These are phyloP conservation scores for Populus davidiana DNA, from an alignment of 345 rosid genomes.

Conservation along the genomic window DNA sequence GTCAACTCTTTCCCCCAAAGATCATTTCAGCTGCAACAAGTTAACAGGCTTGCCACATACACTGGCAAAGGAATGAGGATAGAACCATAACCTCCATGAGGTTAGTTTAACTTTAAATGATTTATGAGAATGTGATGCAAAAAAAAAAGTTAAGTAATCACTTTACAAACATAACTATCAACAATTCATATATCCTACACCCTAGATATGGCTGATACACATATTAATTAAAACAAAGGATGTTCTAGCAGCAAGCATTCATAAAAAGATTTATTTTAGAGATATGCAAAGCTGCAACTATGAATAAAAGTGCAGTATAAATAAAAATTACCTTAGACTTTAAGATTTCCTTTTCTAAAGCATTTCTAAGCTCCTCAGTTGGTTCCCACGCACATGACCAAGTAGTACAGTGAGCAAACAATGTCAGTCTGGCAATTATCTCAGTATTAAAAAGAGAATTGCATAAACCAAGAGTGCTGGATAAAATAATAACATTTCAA, in stretches of 20 bases:
- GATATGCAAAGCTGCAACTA: conserved; percentile 1
- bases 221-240: background rate
- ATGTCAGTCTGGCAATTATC: conserved; percentile 2
- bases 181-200: background rate
- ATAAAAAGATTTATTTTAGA: background rate
- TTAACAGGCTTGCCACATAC: background rate
- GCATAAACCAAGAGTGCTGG: background rate
- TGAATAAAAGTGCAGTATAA: background rate
- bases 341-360: conserved; percentile 62
- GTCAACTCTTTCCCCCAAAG: background rate
- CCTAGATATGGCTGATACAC: background rate
- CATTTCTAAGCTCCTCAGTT: conserved; percentile 62
- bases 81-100: background rate
- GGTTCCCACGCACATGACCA: conserved; percentile 21
- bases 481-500: background rate
- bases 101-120: background rate
- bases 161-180: background rate
- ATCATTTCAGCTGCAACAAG: background rate
- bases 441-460: background rate
- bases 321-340: conserved; percentile 68
- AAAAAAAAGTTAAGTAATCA: background rate
- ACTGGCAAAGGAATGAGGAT: conserved; percentile 1
- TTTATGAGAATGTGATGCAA: background rate
- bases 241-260: background rate
- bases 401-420: conserved; percentile 12